phyloP scores from a whole-genome alignment of 2,329 filamentous ascomycete genomes.

The Teratosphaeria pseudoeucalypti region DNA sequence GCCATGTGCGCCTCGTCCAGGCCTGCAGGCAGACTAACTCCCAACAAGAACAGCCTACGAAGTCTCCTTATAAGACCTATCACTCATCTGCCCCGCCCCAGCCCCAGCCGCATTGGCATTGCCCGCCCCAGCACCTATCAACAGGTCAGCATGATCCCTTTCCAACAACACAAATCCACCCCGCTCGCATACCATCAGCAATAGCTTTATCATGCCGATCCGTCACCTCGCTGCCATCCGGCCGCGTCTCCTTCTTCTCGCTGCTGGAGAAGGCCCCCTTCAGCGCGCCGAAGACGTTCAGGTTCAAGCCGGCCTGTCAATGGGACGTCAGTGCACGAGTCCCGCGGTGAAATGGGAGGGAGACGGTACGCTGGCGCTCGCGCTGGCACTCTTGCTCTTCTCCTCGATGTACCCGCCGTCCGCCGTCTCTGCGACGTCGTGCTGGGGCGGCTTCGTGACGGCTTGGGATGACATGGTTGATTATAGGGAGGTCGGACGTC shows the following conservation, averaged over 20 bases:
- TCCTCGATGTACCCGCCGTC: constrained; percentile 10
- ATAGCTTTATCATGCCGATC: constrained; percentile 18
- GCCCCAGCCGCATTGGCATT: constrained; percentile 15
- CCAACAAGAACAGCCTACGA: neutral
- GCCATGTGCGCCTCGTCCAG: too few relatives aligned
- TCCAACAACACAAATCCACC: neutral
- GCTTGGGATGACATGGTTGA: constrained; percentile 4
- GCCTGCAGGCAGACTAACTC: neutral
- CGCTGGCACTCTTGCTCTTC: constrained; percentile 23
- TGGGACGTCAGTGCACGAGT: neutral
- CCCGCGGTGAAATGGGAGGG: constrained; percentile 1
- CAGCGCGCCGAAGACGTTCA: constrained; percentile 28
- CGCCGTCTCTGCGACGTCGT: constrained; percentile 1
- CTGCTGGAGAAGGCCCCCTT: constrained; percentile 25
- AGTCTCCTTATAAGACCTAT: constrained; percentile 1
- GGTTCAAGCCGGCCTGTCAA: constrained; percentile 26
- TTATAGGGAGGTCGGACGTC: neutral
- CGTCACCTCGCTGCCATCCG: constrained; percentile 23
- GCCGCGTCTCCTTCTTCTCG: constrained; percentile 20
- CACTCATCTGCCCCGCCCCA: constrained; percentile 18
- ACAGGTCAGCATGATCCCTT: neutral
- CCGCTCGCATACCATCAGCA: constrained; percentile 16
- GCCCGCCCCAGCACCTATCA: constrained; percentile 20
- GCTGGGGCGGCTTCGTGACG: neutral
- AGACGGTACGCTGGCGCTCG: constrained; percentile 26